Evolutionary conservation across 2,329 filamentous ascomycete species (phyloP), one percentile per base, ranked within the genome.

Genomic region (Zopfia rhizophila): DNA sequence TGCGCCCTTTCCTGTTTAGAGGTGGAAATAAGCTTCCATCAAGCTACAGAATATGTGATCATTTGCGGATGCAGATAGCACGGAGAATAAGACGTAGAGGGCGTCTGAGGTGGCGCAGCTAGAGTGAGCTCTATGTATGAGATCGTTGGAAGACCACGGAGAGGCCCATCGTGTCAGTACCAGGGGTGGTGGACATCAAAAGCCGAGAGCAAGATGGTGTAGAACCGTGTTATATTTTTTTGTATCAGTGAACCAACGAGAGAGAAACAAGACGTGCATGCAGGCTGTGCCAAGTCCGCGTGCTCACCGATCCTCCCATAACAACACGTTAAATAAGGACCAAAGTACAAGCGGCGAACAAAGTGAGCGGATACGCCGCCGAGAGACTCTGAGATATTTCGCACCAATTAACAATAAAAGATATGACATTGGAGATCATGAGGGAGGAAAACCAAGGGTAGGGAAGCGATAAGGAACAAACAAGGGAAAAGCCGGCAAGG

Each of bases 311-410:
- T n/a, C n/a, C n/a, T n/a, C n/a, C n/a, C n/a, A n/a, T n/a, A n/a
- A n/a, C n/a, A n/a, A n/a, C n/a, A n/a, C n/a, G n/a, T n/a, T n/a
- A n/a, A n/a, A n/a, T n/a, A n/a, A n/a, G n/a, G n/a, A n/a, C n/a
- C 41, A 38, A 46, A 45, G 45, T 46, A 14, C 18, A 42, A 43
- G 32, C 31, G 32, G 40, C 31, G 40, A 38, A n/a, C 33, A 41
- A 42, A 42, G 45, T 33, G 46, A 51, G 44, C 40, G 48, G 47
- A 32, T 48, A 48, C 47, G 47, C 44, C 18, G 37, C 37, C 17
- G 13, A 11, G 13, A 7, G 7, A 8, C 17, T n/a, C 14, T 18
- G 5, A 5, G 6, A 17, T 21, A 18, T 21, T 8, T 25, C 35
- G 32, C 32, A 19, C n/a, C 42, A 29, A 45, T 38, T 45, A 45